These are phyloP conservation scores for Rhododendron kiyosumense DNA, from an alignment of 148 eudicot species.

Conservation along the genomic window DNA sequence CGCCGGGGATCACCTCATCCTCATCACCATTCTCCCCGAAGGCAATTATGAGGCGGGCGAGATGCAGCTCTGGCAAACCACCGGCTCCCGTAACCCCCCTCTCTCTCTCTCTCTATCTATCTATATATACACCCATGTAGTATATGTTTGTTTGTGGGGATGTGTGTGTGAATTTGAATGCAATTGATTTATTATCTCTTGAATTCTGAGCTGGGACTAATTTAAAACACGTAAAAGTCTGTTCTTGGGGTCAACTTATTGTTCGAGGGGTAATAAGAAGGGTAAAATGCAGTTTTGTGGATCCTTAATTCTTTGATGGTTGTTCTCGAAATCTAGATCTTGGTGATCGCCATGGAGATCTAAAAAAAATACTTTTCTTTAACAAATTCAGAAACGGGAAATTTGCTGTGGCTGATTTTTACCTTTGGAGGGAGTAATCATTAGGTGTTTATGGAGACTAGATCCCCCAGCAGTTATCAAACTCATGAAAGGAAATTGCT, in stretches of 20 bases:
- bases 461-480: background rate
- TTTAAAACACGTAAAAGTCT: background rate
- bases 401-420: background rate
- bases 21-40: slow-evolving; percentile 34
- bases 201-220: background rate
- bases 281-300: slow-evolving; percentile 1
- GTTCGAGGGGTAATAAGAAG: background rate
- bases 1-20: slow-evolving; percentile 65
- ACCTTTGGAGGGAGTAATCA: background rate
- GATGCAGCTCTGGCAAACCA: slow-evolving; percentile 78
- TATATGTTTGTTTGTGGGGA: background rate
- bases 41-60: slow-evolving; percentile 49
- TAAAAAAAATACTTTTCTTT: background rate
- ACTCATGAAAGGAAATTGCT: background rate
- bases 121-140: background rate
- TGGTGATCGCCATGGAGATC: background rate
- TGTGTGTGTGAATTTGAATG: background rate
- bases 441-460: background rate
- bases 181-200: background rate
- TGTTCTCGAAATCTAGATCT: background rate
- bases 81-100: slow-evolving; percentile 63
- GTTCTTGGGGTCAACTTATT: background rate
- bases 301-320: background rate
- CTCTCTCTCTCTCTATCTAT: background rate
- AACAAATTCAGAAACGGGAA: background rate